Base-by-base conservation (phyloP, 257 asterid genomes). In the Rauvolfia tetraphylla region DNA sequence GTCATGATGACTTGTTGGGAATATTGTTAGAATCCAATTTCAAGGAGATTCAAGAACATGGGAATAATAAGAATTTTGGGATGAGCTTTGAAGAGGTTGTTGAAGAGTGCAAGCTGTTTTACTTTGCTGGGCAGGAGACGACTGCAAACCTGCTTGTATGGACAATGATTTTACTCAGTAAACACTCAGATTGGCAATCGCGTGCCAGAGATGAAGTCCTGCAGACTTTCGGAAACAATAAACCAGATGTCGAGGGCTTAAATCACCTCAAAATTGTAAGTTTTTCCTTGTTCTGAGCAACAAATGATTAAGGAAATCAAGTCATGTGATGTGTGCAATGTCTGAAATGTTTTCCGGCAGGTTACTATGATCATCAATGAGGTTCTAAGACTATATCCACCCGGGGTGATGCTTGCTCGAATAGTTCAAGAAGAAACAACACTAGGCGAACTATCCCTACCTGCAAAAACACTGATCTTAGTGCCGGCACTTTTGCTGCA, bases 351-450 rank as follows among this genome's bases (percentile, higher is more conserved):
- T 23, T 59, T 17, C 57, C 3, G 6, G 22, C 75, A 79, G 86
- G 59, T 83, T 3, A 73, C 78, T 0, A 83, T 79, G 86, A 83
- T 83, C 36, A n/a, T 83, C 1, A 58, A 83, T 11, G 86, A 83
- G 62, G 81, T 75, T 41, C 57, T 83, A 34, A 80, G 86, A 67
- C 36, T 83, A 38, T 80, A 80, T 71, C 77, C 86, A 20, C 78
- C 82, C 6, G 78, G 3, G 17, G 0, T 59, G 48, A 48, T 74
- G 69, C 31, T 53, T 71, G 25, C 25, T 23, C 75, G 83, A 61
- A 48, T 41, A 31, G 57, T 67, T 17, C 29, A n/a, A 7, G 73
- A 73, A 66, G 70, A 73, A 39, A 79, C 86, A 8, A 68, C 68
- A 73, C 53, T 83, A 9, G 84, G 84, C 5, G 20, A 79, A 1